These are phyloP conservation scores for Westerdykella ornata DNA, from an alignment of 2,329 filamentous ascomycete genomes.

Conservation along the genomic window DNA sequence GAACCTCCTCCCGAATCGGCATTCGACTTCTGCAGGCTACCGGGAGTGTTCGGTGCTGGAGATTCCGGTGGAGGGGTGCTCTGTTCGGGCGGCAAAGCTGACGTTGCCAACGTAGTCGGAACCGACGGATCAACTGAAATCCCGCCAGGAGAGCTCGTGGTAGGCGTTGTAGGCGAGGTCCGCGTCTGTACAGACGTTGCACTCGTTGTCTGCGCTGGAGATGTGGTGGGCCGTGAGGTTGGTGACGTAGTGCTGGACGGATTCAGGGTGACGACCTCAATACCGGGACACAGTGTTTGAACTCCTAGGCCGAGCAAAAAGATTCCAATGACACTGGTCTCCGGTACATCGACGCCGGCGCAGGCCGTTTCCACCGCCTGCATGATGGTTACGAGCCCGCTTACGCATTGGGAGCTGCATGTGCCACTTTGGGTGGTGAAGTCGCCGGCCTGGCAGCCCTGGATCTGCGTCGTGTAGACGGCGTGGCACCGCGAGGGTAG, in stretches of 20 bases:
- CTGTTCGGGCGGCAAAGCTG: background rate
- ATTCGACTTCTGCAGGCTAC: constrained; percentile 29
- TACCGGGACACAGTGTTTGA: constrained; percentile 35
- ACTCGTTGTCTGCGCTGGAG: constrained; percentile 7
- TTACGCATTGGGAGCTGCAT: constrained; percentile 37
- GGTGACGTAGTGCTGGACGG: constrained; percentile 3
- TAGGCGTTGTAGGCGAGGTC: background rate
- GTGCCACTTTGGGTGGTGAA: constrained; percentile 25
- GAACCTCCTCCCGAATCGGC: constrained; percentile 40
- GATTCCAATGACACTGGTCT: constrained; percentile 39
- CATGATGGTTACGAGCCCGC: constrained; percentile 34
- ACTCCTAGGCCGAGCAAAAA: constrained; percentile 39
- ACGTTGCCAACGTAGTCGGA: constrained; percentile 2
- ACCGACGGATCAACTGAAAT: constrained; percentile 2
- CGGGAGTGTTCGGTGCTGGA: constrained; percentile 6
- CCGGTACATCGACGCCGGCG: constrained; percentile 28
- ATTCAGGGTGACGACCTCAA: constrained; percentile 15
- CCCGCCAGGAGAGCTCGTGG: background rate
- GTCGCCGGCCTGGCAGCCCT: constrained; percentile 37
- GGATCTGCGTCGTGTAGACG: constrained; percentile 39
- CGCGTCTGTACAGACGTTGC: constrained; percentile 7
- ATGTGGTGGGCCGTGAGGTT: constrained; percentile 3
- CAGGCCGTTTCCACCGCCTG: constrained; percentile 32
- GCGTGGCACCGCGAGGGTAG: constrained; percentile 36
- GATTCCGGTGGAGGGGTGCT: constrained; percentile 3